Evolutionary conservation across 139 green algal species (phyloP).

Genomic region (Yamagishiella unicocca): DNA sequence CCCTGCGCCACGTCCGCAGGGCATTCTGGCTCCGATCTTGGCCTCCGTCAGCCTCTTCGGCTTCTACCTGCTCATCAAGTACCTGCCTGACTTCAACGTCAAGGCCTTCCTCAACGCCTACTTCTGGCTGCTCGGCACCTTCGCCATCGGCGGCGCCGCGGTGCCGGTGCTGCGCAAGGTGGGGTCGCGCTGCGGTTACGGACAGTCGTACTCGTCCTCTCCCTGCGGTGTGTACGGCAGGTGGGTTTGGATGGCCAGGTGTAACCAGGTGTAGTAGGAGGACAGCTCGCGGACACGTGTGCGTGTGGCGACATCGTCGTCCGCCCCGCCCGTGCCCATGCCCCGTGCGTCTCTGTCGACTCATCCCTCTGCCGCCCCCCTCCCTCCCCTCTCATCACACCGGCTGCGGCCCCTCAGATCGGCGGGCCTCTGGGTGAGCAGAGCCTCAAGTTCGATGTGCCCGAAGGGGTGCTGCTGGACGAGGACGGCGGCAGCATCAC

Average conservation of each 20-base stretch:
- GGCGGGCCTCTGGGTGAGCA: conserved; percentile 58
- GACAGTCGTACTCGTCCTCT: too few relatives aligned
- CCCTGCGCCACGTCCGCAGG: conserved; percentile 55
- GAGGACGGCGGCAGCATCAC: conserved; percentile 61
- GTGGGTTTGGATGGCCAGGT: too few relatives aligned
- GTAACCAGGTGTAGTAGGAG: too few relatives aligned
- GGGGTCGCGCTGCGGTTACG: too few relatives aligned
- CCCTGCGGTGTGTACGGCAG: too few relatives aligned
- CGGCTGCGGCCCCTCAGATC: too few relatives aligned
- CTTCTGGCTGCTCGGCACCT: conserved; percentile 86
- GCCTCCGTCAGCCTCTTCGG: conserved; percentile 79
- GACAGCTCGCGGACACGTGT: too few relatives aligned
- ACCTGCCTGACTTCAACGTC: conserved; percentile 78
- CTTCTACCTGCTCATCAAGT: conserved; percentile 84
- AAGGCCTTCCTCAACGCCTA: conserved; percentile 81
- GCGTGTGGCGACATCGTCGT: too few relatives aligned
- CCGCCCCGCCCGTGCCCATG: too few relatives aligned
- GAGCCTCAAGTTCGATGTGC: conserved; percentile 61
- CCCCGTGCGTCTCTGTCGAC: too few relatives aligned
- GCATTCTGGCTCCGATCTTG: conserved; percentile 75
- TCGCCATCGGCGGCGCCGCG: conserved; percentile 69
- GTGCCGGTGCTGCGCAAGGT: conserved; percentile 55
- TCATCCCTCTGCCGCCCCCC: too few relatives aligned
- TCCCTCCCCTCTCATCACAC: too few relatives aligned
- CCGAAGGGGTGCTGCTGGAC: conserved; percentile 68